Conservation (phyloP, 768 basidiomycete genomes). For the Boletus bicolor region DNA sequence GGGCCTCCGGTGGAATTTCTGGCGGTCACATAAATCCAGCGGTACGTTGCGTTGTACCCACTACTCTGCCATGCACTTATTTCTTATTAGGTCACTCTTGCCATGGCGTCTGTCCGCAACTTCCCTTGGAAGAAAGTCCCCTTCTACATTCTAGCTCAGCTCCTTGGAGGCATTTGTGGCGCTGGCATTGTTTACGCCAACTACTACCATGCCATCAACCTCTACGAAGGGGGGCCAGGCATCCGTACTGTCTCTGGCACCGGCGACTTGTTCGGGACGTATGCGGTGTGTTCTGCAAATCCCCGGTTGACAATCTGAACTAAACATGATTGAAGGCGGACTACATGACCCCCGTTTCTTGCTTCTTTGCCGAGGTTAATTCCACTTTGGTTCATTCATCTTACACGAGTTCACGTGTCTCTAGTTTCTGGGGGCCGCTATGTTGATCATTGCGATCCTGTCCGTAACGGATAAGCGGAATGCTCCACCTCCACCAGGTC, state of each 20-base stretch:
- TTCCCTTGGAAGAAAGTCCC: conserved; percentile 86
- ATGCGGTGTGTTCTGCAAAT: conserved; percentile 42
- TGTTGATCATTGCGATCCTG: conserved; percentile 54
- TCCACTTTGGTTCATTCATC: background rate
- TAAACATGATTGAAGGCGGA: conserved; percentile 30
- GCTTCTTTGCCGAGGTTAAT: conserved; percentile 45
- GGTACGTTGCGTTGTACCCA: conserved; percentile 33
- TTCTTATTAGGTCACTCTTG: conserved; percentile 57
- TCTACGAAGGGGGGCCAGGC: conserved; percentile 54
- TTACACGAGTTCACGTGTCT: background rate
- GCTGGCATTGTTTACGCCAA: conserved; percentile 58
- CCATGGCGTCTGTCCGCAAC: conserved; percentile 61
- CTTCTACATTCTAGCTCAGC: conserved; percentile 58
- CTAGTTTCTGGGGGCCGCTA: conserved; percentile 53
- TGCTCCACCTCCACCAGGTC: conserved; percentile 43
- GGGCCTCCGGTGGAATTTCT: conserved; percentile 63
- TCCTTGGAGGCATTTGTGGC: conserved; percentile 59
- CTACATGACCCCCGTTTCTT: conserved; percentile 43
- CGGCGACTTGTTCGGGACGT: conserved; percentile 58
- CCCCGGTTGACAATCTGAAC: background rate
- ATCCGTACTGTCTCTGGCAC: conserved; percentile 58
- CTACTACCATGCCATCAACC: conserved; percentile 64
- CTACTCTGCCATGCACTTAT: background rate
- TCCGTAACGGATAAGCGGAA: conserved; percentile 54
- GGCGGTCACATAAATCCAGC: conserved; percentile 77